Evolutionary conservation across 2,329 filamentous ascomycete species (phyloP), one percentile per base, ranked within the genome.

Genomic region (Ophiostoma quercus): DNA sequence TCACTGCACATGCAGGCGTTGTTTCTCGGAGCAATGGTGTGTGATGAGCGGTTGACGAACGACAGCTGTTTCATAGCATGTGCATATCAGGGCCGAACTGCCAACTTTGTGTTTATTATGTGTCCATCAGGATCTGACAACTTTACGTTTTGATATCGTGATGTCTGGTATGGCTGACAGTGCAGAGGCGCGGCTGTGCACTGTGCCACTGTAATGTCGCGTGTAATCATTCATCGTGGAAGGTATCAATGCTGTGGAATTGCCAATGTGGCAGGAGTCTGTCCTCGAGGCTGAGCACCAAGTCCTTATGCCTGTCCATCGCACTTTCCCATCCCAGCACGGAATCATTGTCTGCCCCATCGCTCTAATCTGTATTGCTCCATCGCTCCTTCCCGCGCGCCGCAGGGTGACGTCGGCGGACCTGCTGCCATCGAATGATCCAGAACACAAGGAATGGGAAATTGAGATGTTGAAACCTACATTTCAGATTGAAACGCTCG

Each of bases 271-370:
- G 57, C 57, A 60, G 22, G 25, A 62, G 22, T 32, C 11, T 29
- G 25, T 62, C 14, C 57, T 62, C 25, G 57, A 34, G 57, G 60
- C 60, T 63, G 60, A 63, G 34, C 19, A 41, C 29, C 62, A 65
- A 65, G 19, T 39, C 19, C n/a, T 19, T 1, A 65, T 41, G 9
- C 62, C 34, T 39, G 29, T n/a, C 62, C 3, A 65, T 65, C 62
- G 34, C 19, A 65, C 62, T 39, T 65, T 65, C 62, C 62, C 22
- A 39, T 65, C n/a, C 60, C 32, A 34, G 32, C 32, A 63, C 8
- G 3, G 19, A 37, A n/a, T 34, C 22, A 57, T 25, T 25, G 9
- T 14, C 51, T 57, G 51, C 51, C n/a, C 51, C n/a, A 57, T 57
- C 16, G 51, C 51, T 57, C 43, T 19, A 41, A 41, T 14, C 39